A percentile compares a stretch with the other conserved stretches of the same genome.
phyloP scores from a whole-genome alignment of 768 basidiomycete genomes.

The Serendipita indica region DNA sequence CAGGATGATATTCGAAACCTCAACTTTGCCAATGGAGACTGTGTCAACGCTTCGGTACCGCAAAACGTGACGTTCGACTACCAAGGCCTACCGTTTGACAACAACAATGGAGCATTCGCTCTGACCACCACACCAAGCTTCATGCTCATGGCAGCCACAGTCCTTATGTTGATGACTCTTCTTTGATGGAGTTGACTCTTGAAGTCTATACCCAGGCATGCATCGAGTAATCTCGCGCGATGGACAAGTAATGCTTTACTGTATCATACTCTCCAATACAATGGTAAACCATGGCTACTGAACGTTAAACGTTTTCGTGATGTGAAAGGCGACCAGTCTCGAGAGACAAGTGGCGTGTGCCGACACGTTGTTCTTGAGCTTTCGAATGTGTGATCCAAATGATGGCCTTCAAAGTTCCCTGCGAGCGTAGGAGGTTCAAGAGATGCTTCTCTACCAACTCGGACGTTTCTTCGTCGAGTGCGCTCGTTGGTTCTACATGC shows the following conservation, averaged over 20 bases:
- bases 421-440: conserved; percentile 33
- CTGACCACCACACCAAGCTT: too few relatives aligned
- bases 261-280: background rate
- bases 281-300: background rate
- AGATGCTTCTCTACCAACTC: conserved; percentile 51
- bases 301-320: background rate
- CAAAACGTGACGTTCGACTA: conserved; percentile 8
- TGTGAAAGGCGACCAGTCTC: conserved; percentile 9
- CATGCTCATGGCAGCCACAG: too few relatives aligned
- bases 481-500: conserved; percentile 70
- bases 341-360: conserved; percentile 45
- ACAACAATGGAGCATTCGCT: background rate
- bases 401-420: conserved; percentile 46
- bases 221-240: background rate
- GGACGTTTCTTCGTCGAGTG: conserved; percentile 58
- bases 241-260: too few relatives aligned
- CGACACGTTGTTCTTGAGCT: conserved; percentile 61
- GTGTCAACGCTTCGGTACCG: conserved; percentile 1
- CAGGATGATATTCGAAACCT: conserved; percentile 8
- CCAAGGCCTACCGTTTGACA: conserved; percentile 5
- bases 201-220: too few relatives aligned
- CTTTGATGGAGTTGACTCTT: too few relatives aligned
- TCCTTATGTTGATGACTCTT: too few relatives aligned
- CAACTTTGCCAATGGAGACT: conserved; percentile 7
- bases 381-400: conserved; percentile 84